These are phyloP conservation scores for Phoma herbarum DNA, from an alignment of 2,329 filamentous ascomycete species.

Conservation along the genomic window DNA sequence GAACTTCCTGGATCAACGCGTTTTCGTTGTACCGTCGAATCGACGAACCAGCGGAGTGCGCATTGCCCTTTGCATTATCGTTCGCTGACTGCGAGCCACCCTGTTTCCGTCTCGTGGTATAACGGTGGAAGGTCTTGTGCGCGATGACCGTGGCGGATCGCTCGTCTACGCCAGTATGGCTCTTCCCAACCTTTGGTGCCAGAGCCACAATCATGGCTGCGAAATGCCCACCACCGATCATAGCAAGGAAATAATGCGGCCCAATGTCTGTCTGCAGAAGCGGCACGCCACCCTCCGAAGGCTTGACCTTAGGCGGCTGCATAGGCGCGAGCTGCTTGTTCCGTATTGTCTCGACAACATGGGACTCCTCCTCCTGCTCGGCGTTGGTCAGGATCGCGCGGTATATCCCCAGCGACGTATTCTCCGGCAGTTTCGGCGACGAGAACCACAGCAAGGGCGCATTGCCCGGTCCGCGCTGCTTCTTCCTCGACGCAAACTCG, in stretches of 20 bases:
- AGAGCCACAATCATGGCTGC: slow-evolving; percentile 95
- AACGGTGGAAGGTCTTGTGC: slow-evolving; percentile 97
- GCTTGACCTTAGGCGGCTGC: slow-evolving; percentile 54
- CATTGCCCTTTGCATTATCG: slow-evolving; percentile 91
- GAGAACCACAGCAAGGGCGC: slow-evolving; percentile 86
- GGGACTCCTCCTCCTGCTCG: slow-evolving; percentile 71
- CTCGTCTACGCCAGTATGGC: slow-evolving; percentile 74
- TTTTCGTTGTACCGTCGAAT: slow-evolving; percentile 94
- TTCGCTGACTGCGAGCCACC: slow-evolving; percentile 94
- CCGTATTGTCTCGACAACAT: slow-evolving; percentile 73
- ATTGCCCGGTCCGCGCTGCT: slow-evolving; percentile 67
- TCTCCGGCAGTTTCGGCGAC: slow-evolving; percentile 76
- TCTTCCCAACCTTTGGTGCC: slow-evolving; percentile 78
- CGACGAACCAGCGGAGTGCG: slow-evolving; percentile 90
- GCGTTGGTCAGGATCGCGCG: slow-evolving; percentile 77
- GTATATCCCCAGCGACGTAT: slow-evolving; percentile 86
- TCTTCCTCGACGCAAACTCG: slow-evolving; percentile 58
- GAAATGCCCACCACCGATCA: slow-evolving; percentile 98
- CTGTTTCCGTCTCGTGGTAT: slow-evolving; percentile 95
- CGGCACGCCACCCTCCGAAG: slow-evolving; percentile 65
- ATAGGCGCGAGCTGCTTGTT: slow-evolving; percentile 79
- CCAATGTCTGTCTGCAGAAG: slow-evolving; percentile 68
- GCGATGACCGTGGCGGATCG: slow-evolving; percentile 87
- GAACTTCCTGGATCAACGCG: slow-evolving; percentile 87
- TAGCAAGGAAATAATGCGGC: slow-evolving; percentile 93